Evolutionary conservation across 345 rosid genomes (phyloP), one percentile per base, ranked within the genome.

Genomic region (Eucalyptus curtisii): DNA sequence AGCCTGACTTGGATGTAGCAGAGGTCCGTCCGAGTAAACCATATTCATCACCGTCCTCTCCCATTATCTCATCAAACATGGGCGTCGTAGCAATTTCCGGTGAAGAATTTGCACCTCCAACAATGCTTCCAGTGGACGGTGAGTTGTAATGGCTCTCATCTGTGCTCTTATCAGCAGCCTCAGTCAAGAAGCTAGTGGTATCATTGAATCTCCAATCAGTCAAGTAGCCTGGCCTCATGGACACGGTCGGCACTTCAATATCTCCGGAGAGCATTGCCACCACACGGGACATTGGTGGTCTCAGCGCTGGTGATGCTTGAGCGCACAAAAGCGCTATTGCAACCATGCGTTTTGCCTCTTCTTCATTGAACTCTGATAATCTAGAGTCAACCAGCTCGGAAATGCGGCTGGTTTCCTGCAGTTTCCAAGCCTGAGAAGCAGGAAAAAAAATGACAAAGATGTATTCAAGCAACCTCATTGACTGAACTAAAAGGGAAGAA

Each of bases 211-310:
- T 94, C 95, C 95, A 95, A 85, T 90, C 94, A 10, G 94, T 91
- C 90, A 95, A 85, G 92, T 95, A 94, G 20, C 95, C 94, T 24
- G 97, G 95, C 90, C 89, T 93, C 4, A 89, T 64, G 33, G 90
- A 88, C 33, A 90, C 92, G 45, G 87, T 86, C 82, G 91, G 90
- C 25, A 96, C 95, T 90, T 94, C 96, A n/a, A 91, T 90, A 90
- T 96, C 99, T 87, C 96, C 96, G 0, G 93, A 91, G 20, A 96
- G 90, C 99, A 96, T 94, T 15, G 94, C 94, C 50, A 94, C 91
- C 4, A 94, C 96, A 13, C 95, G 92, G 7, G 98, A 95, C 96
- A 95, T 94, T 27, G 94, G 68, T 86, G 97, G 97, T 87, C 98
- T 89, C 42, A 89, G 88, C 17, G 40, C n/a, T 53, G 95, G 95